Base-by-base conservation (phyloP, 1,139 yeast species). In the Suhomyces coccinellae region DNA sequence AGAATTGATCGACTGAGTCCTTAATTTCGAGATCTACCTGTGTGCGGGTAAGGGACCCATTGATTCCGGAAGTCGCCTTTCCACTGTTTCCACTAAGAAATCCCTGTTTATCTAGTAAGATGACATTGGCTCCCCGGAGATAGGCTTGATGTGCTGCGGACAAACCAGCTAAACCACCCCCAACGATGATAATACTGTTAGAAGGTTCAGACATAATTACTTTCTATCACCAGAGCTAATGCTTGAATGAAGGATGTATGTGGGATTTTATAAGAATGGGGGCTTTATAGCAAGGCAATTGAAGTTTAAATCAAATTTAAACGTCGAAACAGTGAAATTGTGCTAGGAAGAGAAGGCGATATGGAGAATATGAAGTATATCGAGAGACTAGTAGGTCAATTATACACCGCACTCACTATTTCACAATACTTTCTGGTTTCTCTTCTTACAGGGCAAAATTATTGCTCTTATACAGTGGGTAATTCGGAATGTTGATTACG, bases 41-140 rank as follows among this genome's bases (percentile, higher is more conserved):
- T 1, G 89, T 78, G 15, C 77, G 59, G 0, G 95, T 83, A 31
- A 75, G 68, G 1, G 88, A 82, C 15, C 93, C 96, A 61, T 85
- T 87, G 54, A 87, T 87, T 20, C 96, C 95, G 16, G 88, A 81
- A 0, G 91, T 84, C 1, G 95, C 95, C 61, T 85, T 85, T 24
- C 87, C 83, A 33, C 91, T 83, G 58, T 86, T 87, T 4, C 95
- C 95, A 46, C 91, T 87, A 34, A 85, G 68, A 53, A 79, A 79
- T 12, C 80, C 75, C 43, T 79, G 80, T 55, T 85, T 85, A 51
- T 85, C 91, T 16, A 85, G 56, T 14, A 85, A 57, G 0, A 84
- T 63, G 13, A 85, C 80, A 53, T 80, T 66, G 57, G 85, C 70
- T 42, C 83, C 79, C 41, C 82, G 69, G 46, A 75, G 67, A 45